Base-by-base conservation (phyloP, 495 filamentous ascomycete genomes). In the Mycothermus thermophilus region DNA sequence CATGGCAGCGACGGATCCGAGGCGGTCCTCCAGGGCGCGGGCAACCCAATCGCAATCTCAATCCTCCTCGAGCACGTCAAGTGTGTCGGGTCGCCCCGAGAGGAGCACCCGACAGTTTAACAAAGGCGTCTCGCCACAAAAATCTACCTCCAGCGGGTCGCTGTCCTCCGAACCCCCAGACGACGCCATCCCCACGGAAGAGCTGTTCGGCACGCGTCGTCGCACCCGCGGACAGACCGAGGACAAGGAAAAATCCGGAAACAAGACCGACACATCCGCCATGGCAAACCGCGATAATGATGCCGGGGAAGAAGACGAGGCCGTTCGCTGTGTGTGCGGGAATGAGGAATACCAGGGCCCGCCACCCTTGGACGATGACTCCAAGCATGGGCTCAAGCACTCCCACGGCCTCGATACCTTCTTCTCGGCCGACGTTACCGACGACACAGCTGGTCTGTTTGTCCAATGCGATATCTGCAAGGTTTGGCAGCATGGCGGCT, bases 401-500 rank as follows among this genome's bases (percentile, higher is more conserved):
- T 47, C 57, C 40, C 61, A 55, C 37, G 67, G 71, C 38, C 60
- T 70, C 18, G 58, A 71, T 35, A 57, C 60, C 14, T 63, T 75
- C 41, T 72, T 77, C 41, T 63, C 74, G 34, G 80, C 86, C 47
- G 64, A 77, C 32, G 59, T 83, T 30, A 71, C 77, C 18, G 87
- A 96, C 47, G 88, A 94, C 30, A 66, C 82, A 31, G 88, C 90
- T 24, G 86, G 88, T 11, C 79, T 96, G 57, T 99, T 93, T 55
- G 87, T 99, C 41, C 90, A 96, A 63, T 99, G 90, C 72, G 90
- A 99, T 57, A 65, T 74, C 31, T 99, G 90, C 62, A 92, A 94
- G 55, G 90, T 95, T 35, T 99, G 90, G 90, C 90, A 99, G 51
- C 90, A 99, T 49, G 92, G 90, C 51, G 86, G 84, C 37, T 99